phyloP scores from a whole-genome alignment of 73 alveolate genomes.

The Blepharisma stoltei region DNA sequence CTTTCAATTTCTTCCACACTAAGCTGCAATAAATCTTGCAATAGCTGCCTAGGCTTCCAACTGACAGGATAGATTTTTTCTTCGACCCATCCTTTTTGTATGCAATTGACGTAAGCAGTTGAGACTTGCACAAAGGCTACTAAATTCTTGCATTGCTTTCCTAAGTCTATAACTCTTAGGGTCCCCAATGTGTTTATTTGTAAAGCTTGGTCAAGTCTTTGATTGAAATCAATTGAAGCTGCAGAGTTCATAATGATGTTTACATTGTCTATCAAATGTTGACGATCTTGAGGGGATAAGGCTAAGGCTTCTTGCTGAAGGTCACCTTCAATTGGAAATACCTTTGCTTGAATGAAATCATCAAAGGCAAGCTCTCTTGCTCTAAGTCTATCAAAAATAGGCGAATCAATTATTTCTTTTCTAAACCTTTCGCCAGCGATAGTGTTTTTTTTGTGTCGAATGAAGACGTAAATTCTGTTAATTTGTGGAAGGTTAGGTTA shows the following conservation, averaged over 20 bases:
- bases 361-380: constrained; percentile 51
- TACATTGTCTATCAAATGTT: constrained; percentile 41
- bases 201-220: constrained; percentile 70
- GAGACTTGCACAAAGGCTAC: constrained; percentile 65
- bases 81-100: constrained; percentile 73
- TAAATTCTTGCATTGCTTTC: constrained; percentile 47
- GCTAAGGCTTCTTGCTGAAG: constrained; percentile 56
- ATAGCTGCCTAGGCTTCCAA: constrained; percentile 40
- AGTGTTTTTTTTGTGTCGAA: constrained; percentile 53
- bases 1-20: constrained; percentile 60
- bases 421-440: constrained; percentile 64
- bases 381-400: constrained; percentile 67
- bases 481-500: constrained; percentile 68
- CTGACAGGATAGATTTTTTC: constrained; percentile 75
- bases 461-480: constrained; percentile 52
- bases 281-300: constrained; percentile 38
- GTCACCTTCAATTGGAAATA: constrained; percentile 55
- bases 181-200: constrained; percentile 72
- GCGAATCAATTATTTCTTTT: constrained; percentile 67
- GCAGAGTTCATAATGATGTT: constrained; percentile 74
- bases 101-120: constrained; percentile 66
- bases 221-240: constrained; percentile 70
- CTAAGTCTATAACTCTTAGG: constrained; percentile 52
- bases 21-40: constrained; percentile 43
- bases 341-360: constrained; percentile 47